These are phyloP conservation scores for Fusarium nygamai DNA, from an alignment of 2,329 filamentous ascomycete genomes.

Conservation along the genomic window DNA sequence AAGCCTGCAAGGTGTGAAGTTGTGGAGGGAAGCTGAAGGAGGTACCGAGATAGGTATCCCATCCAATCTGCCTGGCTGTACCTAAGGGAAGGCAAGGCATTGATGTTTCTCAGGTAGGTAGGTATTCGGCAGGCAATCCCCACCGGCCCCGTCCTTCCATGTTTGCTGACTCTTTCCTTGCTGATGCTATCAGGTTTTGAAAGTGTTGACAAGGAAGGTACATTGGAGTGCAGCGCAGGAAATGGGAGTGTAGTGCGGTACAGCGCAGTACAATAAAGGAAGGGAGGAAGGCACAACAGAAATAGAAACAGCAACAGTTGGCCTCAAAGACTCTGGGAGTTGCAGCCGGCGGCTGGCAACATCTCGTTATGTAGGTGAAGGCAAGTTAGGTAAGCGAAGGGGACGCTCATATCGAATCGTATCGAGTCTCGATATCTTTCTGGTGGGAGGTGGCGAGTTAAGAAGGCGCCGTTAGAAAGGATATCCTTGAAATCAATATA, in stretches of 20 bases:
- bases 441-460: conserved; percentile 36
- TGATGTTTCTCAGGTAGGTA: background rate
- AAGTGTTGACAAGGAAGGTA: conserved; percentile 11
- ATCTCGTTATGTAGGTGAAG: conserved; percentile 10
- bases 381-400: conserved; percentile 17
- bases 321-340: conserved; percentile 28
- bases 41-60: conserved; percentile 5
- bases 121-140: conserved; percentile 8
- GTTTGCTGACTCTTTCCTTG: conserved; percentile 5
- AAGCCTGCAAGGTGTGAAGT: background rate
- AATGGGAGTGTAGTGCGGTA: background rate
- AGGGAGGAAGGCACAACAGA: conserved; percentile 4
- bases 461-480: conserved; percentile 32
- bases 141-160: conserved; percentile 2
- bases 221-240: background rate
- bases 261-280: background rate
- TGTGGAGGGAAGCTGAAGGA: conserved; percentile 1
- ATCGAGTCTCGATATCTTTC: conserved; percentile 9
- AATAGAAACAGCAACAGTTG: conserved; percentile 20
- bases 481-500: conserved; percentile 24
- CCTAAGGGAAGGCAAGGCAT: background rate
- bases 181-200: conserved; percentile 10
- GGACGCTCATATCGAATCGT: conserved; percentile 15
- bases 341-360: conserved; percentile 24
- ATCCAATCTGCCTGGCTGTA: background rate